These are phyloP conservation scores for Thraustotheca clavata DNA, from an alignment of 352 stramenopile genomes.

Conservation along the genomic window DNA sequence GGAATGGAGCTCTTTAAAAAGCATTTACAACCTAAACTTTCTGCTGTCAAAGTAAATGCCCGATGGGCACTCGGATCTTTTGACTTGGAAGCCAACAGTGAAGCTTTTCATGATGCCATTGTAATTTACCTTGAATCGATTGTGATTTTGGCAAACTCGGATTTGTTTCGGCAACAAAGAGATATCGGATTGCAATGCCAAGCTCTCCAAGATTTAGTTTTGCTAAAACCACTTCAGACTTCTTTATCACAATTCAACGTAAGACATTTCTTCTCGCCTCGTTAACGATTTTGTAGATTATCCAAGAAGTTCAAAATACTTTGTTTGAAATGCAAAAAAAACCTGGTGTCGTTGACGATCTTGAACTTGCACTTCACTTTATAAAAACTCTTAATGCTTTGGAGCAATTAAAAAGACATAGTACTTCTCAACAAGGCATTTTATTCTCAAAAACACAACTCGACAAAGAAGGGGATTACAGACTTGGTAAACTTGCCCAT, in stretches of 20 bases:
- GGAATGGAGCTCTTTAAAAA: background rate
- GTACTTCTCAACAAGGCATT: background rate
- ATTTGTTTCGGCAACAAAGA: constrained; percentile 12
- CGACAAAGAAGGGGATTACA: constrained; percentile 3
- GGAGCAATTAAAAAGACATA: constrained; percentile 5
- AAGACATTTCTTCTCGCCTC: too few relatives aligned
- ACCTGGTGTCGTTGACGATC: background rate
- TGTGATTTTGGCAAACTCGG: background rate
- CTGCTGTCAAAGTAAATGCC: constrained; percentile 2
- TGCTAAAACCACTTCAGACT: background rate
- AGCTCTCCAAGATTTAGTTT: constrained; percentile 3
- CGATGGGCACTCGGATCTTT: constrained; percentile 6
- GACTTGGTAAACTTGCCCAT: constrained; percentile 31
- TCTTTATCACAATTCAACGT: too few relatives aligned
- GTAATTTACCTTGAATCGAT: constrained; percentile 15
- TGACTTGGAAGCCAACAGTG: background rate
- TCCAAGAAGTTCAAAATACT: too few relatives aligned
- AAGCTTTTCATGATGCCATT: background rate
- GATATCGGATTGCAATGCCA: background rate
- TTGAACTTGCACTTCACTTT: constrained; percentile 14
- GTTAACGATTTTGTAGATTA: too few relatives aligned
- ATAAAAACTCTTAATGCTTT: constrained; percentile 4
- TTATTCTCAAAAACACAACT: constrained; percentile 1
- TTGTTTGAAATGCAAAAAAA: background rate
- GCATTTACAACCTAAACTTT: constrained; percentile 1